Percentiles rank a stretch among this genome's conserved stretches.
phyloP scores from a whole-genome alignment of 208 protist genomes.

The Polymyxa betae region DNA sequence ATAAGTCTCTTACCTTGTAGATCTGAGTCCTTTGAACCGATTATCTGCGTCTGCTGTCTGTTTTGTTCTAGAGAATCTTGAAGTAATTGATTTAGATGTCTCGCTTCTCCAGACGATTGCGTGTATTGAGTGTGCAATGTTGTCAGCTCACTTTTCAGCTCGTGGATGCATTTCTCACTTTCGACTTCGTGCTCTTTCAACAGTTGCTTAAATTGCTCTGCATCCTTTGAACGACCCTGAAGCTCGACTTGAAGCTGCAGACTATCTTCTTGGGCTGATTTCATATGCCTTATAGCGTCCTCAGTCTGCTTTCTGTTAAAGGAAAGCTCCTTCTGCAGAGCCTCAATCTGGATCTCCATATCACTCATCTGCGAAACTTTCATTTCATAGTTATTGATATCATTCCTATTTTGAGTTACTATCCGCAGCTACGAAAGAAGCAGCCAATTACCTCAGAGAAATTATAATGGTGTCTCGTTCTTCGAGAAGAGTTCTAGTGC shows the following conservation, averaged over 20 bases:
- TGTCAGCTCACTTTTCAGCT: background rate
- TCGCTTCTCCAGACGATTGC: background rate
- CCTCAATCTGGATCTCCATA: background rate
- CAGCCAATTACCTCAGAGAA: background rate
- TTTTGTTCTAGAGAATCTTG: background rate
- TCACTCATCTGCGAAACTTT: background rate
- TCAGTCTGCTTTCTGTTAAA: background rate
- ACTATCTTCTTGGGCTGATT: background rate
- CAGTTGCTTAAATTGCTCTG: slow-evolving; percentile 17
- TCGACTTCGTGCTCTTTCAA: background rate
- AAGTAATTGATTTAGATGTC: background rate
- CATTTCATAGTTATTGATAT: background rate
- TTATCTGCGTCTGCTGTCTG: background rate
- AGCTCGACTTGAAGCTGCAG: background rate
- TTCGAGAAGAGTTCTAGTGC: background rate
- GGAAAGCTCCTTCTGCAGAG: slow-evolving; percentile 4
- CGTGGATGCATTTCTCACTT: slow-evolving; percentile 31
- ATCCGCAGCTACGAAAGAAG: background rate
- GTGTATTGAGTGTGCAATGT: background rate
- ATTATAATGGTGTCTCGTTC: background rate
- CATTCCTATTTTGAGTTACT: background rate
- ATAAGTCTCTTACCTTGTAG: background rate
- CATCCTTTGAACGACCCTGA: background rate
- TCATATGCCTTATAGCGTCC: background rate
- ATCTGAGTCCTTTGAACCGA: background rate